Base-by-base conservation (phyloP, 345 rosid genomes). In the Mallotus nudiflorus region DNA sequence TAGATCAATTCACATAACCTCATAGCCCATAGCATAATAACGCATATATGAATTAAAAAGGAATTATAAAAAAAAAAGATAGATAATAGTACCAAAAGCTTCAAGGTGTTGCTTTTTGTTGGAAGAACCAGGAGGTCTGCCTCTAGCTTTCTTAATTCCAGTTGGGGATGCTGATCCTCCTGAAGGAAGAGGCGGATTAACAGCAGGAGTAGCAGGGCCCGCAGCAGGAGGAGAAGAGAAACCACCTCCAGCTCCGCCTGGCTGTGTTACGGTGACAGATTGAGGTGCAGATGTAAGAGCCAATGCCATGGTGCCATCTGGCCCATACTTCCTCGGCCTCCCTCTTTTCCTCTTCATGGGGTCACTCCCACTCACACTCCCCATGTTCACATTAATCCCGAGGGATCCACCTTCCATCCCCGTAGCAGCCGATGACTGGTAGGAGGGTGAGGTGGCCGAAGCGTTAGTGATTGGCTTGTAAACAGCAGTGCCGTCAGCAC, bases 101-200 rank as follows among this genome's bases (percentile, higher is more conserved):
- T 85, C 79, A 62, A 77, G 63, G 50, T 62, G 83, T 56, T 73
- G 88, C 77, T 88, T 89, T 77, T 84, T 93, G 75, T 73, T 58
- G n/a, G 93, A 88, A 33, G 97, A 89, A 39, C 98, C 97, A 62
- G 84, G 97, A 28, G 98, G 98, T 73, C 98, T 85, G 39, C 98
- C 98, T 77, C 93, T 82, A 49, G 80, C 71, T 61, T 92, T 92
- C 86, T 88, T 86, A 57, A 64, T 53, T 10, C 90, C 80, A 69
- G 82, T 73, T 22, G 83, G 75, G 12, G 89, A 81, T 7, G 52
- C 62, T 6, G 85, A 58, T 51, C 70, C 84, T 28, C 77, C 77
- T 0, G 50, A 20, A 10, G 62, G 39, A 0, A 18, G 52, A 39
- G 73, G 59, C 4, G 48, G 19, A 50, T 29, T 24, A 27, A 14